Percentiles rank a stretch among this genome's conserved stretches.
These are phyloP conservation scores for Salix udensis DNA, from an alignment of 345 rosid genomes.

Conservation along the genomic window DNA sequence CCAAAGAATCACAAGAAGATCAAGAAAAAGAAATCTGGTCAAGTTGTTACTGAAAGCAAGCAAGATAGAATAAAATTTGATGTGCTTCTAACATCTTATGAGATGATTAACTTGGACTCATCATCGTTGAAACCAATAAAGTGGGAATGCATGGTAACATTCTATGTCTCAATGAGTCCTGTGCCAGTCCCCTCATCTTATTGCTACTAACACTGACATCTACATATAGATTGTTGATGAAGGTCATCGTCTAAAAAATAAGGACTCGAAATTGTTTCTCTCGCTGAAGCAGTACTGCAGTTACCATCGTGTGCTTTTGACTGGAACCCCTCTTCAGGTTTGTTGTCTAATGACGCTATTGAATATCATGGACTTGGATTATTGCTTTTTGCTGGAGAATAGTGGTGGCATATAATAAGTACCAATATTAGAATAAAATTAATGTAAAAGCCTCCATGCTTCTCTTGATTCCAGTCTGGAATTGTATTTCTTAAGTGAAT, in stretches of 20 bases:
- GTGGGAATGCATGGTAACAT: conserved; percentile 97
- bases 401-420: background rate
- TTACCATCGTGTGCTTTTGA: conserved; percentile 86
- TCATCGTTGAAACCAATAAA: conserved; percentile 78
- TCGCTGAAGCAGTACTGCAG: conserved; percentile 88
- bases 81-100: conserved; percentile 96
- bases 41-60: conserved; percentile 66
- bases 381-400: conserved; percentile 4
- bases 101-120: conserved; percentile 89
- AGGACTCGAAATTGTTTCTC: conserved; percentile 90
- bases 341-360: conserved; percentile 12
- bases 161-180: conserved; percentile 12
- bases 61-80: conserved; percentile 97
- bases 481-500: background rate
- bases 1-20: conserved; percentile 69
- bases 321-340: conserved; percentile 99
- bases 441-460: background rate
- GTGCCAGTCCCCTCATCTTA: conserved; percentile 11
- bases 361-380: background rate
- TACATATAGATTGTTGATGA: conserved; percentile 89
- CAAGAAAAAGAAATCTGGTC: conserved; percentile 92
- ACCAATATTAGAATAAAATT: background rate
- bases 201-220: conserved; percentile 25
- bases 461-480: background rate
- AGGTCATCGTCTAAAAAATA: conserved; percentile 98